Base-by-base conservation (phyloP, 257 asterid genomes). In the Fraxinus pennsylvanica region DNA sequence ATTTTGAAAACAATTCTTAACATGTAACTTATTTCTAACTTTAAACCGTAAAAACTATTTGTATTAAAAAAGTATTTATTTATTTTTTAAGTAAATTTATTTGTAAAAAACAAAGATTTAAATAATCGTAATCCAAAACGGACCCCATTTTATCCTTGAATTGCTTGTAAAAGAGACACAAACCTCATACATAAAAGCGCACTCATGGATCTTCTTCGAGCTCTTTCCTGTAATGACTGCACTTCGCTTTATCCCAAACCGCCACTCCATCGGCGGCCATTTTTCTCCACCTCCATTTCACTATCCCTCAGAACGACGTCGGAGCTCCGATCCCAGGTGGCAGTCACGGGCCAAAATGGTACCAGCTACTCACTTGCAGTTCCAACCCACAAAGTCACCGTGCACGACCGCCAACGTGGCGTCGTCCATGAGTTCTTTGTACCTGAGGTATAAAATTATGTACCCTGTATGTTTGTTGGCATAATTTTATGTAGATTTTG, bases 361-460 rank as follows among this genome's bases (percentile, higher is more conserved):
- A 80, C 50, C 3, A 33, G 78, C 19, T 81, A 77, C 69, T 73
- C 90, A 19, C 69, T 83, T 4, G 43, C 85, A 1, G 79, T 87
- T 76, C 87, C 84, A 22, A 81, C 89, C 1, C 91, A 89, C 84
- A 89, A 89, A 81, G 87, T 89, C 83, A 87, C 83, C 10, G 94
- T 89, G 65, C 91, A 87, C 72, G 93, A 89, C 81, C 91, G 91
- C 17, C 82, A 87, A 80, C 89, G 90, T 17, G 91, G 78, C 17
- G 84, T 84, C 61, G 82, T 86, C 61, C 91, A 89, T 54, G 93
- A 89, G 71, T 89, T 89, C 79, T 68, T 73, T 45, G 93, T 89
- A 22, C 91, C 93, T 25, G 93, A 89, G 91, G 93, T 89, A 83
- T 73, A 36, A 14, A 39, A 35, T 19, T 21, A 8, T 4, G 17